Evolutionary conservation across 257 asterid species (phyloP).

Genomic region (Penstemon newberryi): DNA sequence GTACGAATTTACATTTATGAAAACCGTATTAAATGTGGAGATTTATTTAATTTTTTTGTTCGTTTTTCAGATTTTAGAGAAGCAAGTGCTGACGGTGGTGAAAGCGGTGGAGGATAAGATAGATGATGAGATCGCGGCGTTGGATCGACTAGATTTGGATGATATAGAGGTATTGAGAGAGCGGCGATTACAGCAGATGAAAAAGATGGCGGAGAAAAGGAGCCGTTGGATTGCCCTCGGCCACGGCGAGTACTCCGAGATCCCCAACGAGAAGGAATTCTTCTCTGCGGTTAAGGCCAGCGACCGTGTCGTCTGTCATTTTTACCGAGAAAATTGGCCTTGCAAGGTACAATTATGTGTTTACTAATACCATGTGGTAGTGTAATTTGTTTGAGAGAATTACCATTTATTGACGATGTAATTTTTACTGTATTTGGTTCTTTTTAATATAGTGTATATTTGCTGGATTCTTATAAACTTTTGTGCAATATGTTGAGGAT

Average conservation of each 20-base stretch:
- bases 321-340: constrained; percentile 99
- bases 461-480: too few relatives aligned
- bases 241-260: constrained; percentile 94
- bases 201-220: constrained; percentile 95
- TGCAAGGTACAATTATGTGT: constrained; percentile 67
- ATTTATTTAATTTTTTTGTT: background rate
- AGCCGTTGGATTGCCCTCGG: constrained; percentile 90
- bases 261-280: constrained; percentile 85
- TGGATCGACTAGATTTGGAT: constrained; percentile 80
- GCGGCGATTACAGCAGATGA: constrained; percentile 94
- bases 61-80: constrained; percentile 64
- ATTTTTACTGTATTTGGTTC: too few relatives aligned
- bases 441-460: background rate
- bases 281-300: constrained; percentile 90
- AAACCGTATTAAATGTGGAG: constrained; percentile 1
- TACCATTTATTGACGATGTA: too few relatives aligned
- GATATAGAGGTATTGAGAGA: constrained; percentile 86
- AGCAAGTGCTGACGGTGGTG: constrained; percentile 88
- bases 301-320: constrained; percentile 96
- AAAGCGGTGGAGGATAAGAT: constrained; percentile 96
- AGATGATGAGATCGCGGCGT: constrained; percentile 82
- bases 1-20: constrained; percentile 27
- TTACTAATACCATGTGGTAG: background rate
- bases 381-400: too few relatives aligned
- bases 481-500: too few relatives aligned